Evolutionary conservation across 495 filamentous ascomycete genomes (phyloP), one percentile per base, ranked within the genome.

Genomic region (Lophiotrema nucula): DNA sequence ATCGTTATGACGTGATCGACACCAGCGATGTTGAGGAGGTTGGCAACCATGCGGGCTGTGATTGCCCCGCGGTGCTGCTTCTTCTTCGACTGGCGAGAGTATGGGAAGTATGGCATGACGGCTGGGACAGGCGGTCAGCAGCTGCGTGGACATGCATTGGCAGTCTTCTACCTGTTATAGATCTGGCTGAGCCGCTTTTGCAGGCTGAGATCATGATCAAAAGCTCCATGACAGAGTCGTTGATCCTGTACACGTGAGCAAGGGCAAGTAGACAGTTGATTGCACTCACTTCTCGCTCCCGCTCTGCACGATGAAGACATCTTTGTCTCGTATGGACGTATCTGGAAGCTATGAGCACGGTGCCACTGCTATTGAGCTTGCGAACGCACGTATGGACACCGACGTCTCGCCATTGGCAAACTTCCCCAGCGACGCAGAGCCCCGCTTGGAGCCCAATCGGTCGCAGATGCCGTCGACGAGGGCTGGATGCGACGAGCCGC

Each of bases 131-230:
- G n/a, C n/a, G 39, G 28, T 66, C 24, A 66, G 62, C 47, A 26
- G 15, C 13, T 13, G 24, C 18, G 13, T 18, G 16, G 44, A 24
- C 3, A 19, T 39, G 46, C 5, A 49, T 13, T 24, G 2, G 39
- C 6, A 3, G 11, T 22, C 72, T 83, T n/a, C 63, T 79, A 95
- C 92, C 92, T 67, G 93, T 98, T 73, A 98, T 91, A 63, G 92
- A 95, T 77, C 92, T 95, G 47, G 95, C 89, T 37, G 95, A 97
- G 53, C 92, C 92, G 69, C 93, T 90, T 71, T 96, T 98, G 80
- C 93, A 97, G 47, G 93, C 93, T 56, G 90, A 92, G 66, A 97
- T 96, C 87, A 98, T 92, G 73, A 98, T 97, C 67, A 97, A 83
- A 55, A 98, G 80, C 79, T 98, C 93, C 88, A 98, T 96, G 67